A percentile compares a stretch with the other conserved stretches of the same genome.
These are phyloP conservation scores for Limnanthes douglasii DNA, from an alignment of 345 rosid species.

Conservation along the genomic window DNA sequence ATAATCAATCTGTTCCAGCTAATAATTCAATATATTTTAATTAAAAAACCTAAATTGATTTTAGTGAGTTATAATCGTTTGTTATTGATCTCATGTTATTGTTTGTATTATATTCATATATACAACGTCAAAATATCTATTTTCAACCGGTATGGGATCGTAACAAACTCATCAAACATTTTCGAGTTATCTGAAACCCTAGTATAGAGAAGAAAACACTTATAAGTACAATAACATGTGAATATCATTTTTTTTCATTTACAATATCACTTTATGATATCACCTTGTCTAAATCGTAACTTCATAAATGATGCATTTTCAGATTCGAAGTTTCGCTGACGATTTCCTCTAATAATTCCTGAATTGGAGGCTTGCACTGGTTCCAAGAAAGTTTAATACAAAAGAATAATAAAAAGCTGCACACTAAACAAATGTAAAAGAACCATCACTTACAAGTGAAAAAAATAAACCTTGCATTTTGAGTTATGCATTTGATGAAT, in stretches of 20 bases:
- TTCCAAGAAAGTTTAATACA: conserved; percentile 15
- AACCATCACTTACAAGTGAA: too few relatives aligned
- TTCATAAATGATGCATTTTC: conserved; percentile 50
- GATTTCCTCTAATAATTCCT: conserved; percentile 53
- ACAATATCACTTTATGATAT: background rate
- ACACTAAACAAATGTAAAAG: background rate
- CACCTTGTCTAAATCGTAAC: conserved; percentile 22
- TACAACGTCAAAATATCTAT: too few relatives aligned
- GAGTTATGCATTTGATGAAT: conserved; percentile 13
- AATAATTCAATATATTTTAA: too few relatives aligned
- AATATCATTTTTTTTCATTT: too few relatives aligned
- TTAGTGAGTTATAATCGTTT: too few relatives aligned
- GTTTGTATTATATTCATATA: too few relatives aligned
- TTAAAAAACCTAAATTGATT: too few relatives aligned
- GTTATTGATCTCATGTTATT: too few relatives aligned
- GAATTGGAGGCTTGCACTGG: conserved; percentile 28
- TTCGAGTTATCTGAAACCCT: conserved; percentile 26
- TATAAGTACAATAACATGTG: too few relatives aligned
- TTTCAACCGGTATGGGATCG: too few relatives aligned
- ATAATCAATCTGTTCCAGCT: too few relatives aligned
- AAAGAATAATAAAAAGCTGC: background rate
- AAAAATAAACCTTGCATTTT: conserved; percentile 55
- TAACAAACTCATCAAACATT: conserved; percentile 30
- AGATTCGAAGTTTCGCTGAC: conserved; percentile 39
- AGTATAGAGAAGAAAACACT: conserved; percentile 1